Percentiles rank a stretch among this genome's conserved stretches.
Evolutionary conservation across 225 moss, liverwort and hornwort genomes (phyloP).

Genomic region (Marchantia paleacea): DNA sequence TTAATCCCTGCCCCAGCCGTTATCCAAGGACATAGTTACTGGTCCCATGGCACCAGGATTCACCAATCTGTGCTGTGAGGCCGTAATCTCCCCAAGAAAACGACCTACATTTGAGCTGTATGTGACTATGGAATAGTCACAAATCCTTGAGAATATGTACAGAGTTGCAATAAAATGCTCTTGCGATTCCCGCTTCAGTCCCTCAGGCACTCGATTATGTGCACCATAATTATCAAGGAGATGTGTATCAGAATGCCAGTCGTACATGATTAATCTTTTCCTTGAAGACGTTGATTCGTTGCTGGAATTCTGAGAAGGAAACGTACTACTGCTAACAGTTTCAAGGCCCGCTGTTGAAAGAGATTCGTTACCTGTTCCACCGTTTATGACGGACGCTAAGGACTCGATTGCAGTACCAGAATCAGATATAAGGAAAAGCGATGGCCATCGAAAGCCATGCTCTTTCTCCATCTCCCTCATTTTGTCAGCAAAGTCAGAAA

Average conservation of each 20-base stretch:
- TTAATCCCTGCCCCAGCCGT: no score
- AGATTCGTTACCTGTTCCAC: not conserved
- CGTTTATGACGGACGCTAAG: conserved; percentile 12
- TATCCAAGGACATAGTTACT: no score
- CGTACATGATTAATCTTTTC: conserved; percentile 31
- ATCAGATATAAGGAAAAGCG: conserved; percentile 34
- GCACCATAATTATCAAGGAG: conserved; percentile 26
- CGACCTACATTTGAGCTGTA: conserved; percentile 38
- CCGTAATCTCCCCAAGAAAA: conserved; percentile 29
- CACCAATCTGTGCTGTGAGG: not conserved
- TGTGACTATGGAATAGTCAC: conserved; percentile 37
- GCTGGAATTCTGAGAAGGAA: not conserved
- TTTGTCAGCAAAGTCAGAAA: conserved; percentile 11
- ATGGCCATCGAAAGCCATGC: conserved; percentile 26
- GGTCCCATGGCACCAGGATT: no score
- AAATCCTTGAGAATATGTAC: conserved; percentile 28
- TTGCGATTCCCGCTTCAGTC: conserved; percentile 24
- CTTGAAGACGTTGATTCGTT: not conserved
- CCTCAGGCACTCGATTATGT: conserved; percentile 17
- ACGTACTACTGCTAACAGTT: no score
- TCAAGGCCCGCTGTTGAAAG: not conserved
- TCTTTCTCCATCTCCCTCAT: conserved; percentile 27
- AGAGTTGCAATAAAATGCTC: conserved; percentile 30
- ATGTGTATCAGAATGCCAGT: conserved; percentile 27
- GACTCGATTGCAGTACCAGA: conserved; percentile 29